phyloP scores from a whole-genome alignment of 768 basidiomycete genomes.

The Cystofilobasidium bisporidii region DNA sequence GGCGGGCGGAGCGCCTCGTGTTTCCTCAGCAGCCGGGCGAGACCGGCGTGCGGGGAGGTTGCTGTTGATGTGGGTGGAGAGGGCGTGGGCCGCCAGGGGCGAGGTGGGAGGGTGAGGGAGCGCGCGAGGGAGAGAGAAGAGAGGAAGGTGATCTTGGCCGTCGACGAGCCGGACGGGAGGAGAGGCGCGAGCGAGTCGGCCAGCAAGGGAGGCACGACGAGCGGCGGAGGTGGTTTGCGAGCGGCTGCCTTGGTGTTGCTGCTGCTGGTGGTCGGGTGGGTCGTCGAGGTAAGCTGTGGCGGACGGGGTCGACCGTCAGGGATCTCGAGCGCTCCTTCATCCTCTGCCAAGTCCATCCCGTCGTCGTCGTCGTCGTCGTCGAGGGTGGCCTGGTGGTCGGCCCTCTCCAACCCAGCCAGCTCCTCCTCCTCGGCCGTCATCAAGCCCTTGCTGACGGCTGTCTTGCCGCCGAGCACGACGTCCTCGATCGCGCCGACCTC shows the following conservation, averaged over 20 bases:
- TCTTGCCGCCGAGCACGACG: conserved; percentile 54
- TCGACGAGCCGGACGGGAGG: conserved; percentile 49
- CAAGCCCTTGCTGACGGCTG: no score
- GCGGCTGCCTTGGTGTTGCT: conserved; percentile 30
- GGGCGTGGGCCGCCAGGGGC: conserved; percentile 24
- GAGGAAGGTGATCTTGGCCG: conserved; percentile 63
- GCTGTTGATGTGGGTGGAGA: conserved; percentile 37
- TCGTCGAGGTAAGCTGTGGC: no score
- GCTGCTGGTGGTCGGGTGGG: conserved; percentile 31
- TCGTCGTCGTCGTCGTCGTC: conserved; percentile 35
- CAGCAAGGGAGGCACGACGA: conserved; percentile 53
- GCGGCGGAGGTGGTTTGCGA: no score
- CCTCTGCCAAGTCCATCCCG: conserved; percentile 31
- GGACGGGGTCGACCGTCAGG: background rate
- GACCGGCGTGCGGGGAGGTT: conserved; percentile 54
- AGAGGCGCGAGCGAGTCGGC: conserved; percentile 46
- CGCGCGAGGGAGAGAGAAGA: conserved; percentile 62
- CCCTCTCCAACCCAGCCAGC: conserved; percentile 28
- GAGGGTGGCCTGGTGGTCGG: no score
- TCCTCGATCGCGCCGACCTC: conserved; percentile 65
- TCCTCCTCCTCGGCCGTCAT: conserved; percentile 8
- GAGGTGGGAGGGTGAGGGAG: conserved; percentile 45
- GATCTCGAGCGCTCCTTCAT: conserved; percentile 36
- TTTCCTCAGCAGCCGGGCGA: conserved; percentile 59
- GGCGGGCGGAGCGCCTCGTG: conserved; percentile 65